Evolutionary conservation across 352 stramenopile genomes (phyloP), one percentile per base, ranked within the genome.

Genomic region (Blastocystis sp.): DNA sequence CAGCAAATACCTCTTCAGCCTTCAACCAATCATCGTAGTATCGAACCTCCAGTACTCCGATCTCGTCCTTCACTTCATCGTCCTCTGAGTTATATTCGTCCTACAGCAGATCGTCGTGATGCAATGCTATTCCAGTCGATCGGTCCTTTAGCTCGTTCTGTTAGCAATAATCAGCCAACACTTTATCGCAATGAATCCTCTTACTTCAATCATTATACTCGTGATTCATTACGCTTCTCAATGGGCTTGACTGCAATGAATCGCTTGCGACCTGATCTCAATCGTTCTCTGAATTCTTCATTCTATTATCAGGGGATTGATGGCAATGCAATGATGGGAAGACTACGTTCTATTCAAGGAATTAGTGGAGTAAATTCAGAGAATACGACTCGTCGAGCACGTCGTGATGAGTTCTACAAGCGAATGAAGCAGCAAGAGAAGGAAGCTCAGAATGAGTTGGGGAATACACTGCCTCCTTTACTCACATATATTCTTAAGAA

Each of bases 401-500:
- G 71, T 16, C 71, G 51, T 0, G 42, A 83, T 11, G 49, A 65
- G 49, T 65, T 65, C n/a, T 83, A 51, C 29, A 59, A 67, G 14
- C 24, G 43, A 56, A 83, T 65, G 51, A 59, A 83, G 35, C 49
- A 59, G 51, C 71, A 29, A 27, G 29, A 65, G 71, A 57, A 49
- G 54, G 71, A 83, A 29, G 71, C 58, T 37, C 27, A 66, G 71
- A 57, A 66, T 14, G 27, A 24, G n/a, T n/a, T 46, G 27, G 14
- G 52, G 9, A 27, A 66, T 24, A 52, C 46, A 24, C 12, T 65
- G 24, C 71, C 71, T 16, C 46, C 52, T 1, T 49, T 83, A 21
- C 51, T 83, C n/a, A 83, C 27, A 21, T 83, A 83, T 49, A 43
- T 83, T 7, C 27, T 57, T 32, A 83, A 83, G 71, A 83, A 83